Base-by-base conservation (phyloP, 108 stramenopile genomes). In the Conticribra weissflogii region DNA sequence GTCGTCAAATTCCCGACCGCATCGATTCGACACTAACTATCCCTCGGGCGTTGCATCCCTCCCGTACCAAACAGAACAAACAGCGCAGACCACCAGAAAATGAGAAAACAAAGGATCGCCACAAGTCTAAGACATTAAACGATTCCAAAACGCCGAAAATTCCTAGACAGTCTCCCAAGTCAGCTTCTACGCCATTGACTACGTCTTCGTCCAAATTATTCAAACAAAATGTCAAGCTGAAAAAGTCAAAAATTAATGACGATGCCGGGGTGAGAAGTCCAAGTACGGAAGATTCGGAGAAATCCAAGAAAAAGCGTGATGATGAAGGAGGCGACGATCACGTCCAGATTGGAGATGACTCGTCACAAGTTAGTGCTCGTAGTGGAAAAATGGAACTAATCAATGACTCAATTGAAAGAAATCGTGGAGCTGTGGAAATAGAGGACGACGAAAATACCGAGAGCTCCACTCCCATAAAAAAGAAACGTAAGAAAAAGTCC, bases 21-120 rank as follows among this genome's bases (percentile, higher is more conserved):
- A 84, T 94, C 24, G 89, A 90, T 79, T 83, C 92, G 1, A 90
- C 92, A 3, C 48, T 94, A 48, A 34, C 71, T 22, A 63, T 94
- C 17, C 84, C 87, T 0, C 49, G 69, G 0, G 14, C 29, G 46
- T 62, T 92, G 25, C 88, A 91, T 69, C 86, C 85, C 21, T 63
- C 61, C 36, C 8, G 36, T 12, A 12, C 8, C 36, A 12, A 12
- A 41, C 5, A 41, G 36, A 41, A 12, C 36, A 41, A 41, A 41
- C 36, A 41, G 36, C 5, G 5, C 36, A 41, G 12, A 41, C 5
- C 36, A 41, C 36, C 36, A 5, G 12, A 41, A 41, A 41, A 5
- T 9, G 8, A 5, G 12, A 41, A 41, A 12, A 9, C 36, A 12
- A n/a, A n/a, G n/a, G n/a, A n/a, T n/a, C n/a, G n/a, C n/a, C n/a